Conservation (phyloP, 257 asterid species). For the Solanum boliviense region DNA sequence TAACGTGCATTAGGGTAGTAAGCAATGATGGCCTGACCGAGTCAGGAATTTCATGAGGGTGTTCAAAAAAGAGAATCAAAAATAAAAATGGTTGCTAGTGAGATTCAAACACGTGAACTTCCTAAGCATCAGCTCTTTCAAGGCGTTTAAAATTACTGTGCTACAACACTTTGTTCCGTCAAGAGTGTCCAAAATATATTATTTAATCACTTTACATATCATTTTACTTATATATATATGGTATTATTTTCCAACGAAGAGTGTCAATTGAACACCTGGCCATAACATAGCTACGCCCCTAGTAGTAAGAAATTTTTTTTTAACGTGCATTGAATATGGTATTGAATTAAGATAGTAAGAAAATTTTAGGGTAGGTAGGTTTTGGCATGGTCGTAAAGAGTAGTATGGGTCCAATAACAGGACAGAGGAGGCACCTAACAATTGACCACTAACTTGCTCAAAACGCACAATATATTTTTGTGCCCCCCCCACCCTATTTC, state of each 20-base stretch:
- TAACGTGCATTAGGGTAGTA: not conserved
- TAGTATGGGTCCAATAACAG: not conserved
- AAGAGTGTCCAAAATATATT: too few species aligned
- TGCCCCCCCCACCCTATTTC: not conserved
- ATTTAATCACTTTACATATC: not conserved
- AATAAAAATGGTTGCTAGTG: not conserved
- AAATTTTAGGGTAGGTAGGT: not conserved
- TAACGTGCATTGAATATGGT: not conserved
- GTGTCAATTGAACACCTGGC: not conserved
- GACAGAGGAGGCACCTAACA: slow-evolving; percentile 18
- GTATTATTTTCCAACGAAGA: too few species aligned
- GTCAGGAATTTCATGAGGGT: not conserved
- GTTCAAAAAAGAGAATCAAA: too few species aligned
- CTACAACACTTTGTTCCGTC: too few species aligned
- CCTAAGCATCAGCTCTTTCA: not conserved
- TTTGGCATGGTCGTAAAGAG: not conserved
- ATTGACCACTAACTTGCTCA: slow-evolving; percentile 10
- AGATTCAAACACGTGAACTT: not conserved
- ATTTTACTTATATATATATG: too few species aligned
- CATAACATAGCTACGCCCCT: too few species aligned
- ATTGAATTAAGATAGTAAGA: not conserved
- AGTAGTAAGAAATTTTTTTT: not conserved
- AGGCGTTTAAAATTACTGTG: too few species aligned
- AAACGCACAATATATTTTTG: not conserved
- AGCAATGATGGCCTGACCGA: not conserved